A percentile compares a stretch with the other conserved stretches of the same genome.
These are phyloP conservation scores for Barnettozyma botsteinii DNA, from an alignment of 805 yeast genomes.

Conservation along the genomic window DNA sequence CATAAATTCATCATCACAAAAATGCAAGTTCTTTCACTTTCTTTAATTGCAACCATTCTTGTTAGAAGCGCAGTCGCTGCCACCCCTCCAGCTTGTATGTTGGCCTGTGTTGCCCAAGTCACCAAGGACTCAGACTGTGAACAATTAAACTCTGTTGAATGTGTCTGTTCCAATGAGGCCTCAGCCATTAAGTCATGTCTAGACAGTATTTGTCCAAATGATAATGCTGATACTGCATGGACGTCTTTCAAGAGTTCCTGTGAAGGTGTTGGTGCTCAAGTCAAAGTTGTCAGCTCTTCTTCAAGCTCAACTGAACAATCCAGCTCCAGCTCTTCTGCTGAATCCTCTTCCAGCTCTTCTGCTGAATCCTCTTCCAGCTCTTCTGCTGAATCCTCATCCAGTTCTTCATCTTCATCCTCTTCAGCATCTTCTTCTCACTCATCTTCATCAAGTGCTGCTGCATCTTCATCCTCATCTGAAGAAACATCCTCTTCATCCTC, in stretches of 20 bases:
- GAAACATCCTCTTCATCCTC: constrained; percentile 10
- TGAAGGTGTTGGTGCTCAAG: constrained; percentile 36
- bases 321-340: constrained; percentile 12
- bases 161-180: constrained; percentile 60
- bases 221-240: constrained; percentile 51
- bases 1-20: neutral
- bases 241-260: constrained; percentile 52
- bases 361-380: constrained; percentile 10
- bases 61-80: constrained; percentile 34
- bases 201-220: constrained; percentile 62
- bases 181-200: constrained; percentile 56
- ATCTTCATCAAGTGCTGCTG: constrained; percentile 2
- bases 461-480: neutral
- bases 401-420: constrained; percentile 24
- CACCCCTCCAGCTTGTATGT: constrained; percentile 86
- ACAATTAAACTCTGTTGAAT: constrained; percentile 55
- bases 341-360: constrained; percentile 12
- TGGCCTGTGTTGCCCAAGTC: constrained; percentile 81
- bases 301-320: constrained; percentile 4
- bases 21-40: constrained; percentile 5
- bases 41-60: constrained; percentile 15
- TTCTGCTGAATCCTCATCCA: constrained; percentile 8
- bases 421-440: constrained; percentile 5
- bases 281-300: constrained; percentile 7
- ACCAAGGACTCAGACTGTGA: constrained; percentile 48